Conservation (phyloP, 2,329 filamentous ascomycete species). For the Phialemonium atrogriseum region DNA sequence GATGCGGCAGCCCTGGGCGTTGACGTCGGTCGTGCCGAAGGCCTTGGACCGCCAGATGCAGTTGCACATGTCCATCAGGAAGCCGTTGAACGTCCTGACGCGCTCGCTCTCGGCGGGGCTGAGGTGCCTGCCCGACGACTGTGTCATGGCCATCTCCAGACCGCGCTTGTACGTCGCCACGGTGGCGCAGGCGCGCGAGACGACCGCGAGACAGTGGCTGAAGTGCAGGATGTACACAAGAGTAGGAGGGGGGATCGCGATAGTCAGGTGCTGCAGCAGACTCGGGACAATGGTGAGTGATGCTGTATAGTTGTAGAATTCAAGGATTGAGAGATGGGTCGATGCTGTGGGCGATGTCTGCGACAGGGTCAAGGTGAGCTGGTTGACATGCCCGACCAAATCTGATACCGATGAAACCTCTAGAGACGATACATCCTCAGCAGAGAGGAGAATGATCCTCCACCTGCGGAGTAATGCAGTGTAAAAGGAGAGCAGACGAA, state of each 20-base stretch:
- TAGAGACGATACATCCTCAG: conserved; percentile 23
- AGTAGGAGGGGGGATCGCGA: conserved; percentile 58
- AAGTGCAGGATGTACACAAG: conserved; percentile 68
- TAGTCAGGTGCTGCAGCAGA: conserved; percentile 47
- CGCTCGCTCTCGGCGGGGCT: conserved; percentile 47
- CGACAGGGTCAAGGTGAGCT: conserved; percentile 49
- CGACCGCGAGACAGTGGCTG: conserved; percentile 49
- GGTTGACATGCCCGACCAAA: conserved; percentile 41
- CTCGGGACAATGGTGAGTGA: conserved; percentile 43
- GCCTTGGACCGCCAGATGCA: conserved; percentile 70
- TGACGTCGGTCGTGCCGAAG: conserved; percentile 57
- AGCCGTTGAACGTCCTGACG: conserved; percentile 69
- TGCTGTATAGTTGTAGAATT: conserved; percentile 60
- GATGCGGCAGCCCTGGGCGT: conserved; percentile 48
- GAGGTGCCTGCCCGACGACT: conserved; percentile 18
- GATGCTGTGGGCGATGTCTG: conserved; percentile 38
- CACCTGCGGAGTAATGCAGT: conserved; percentile 56
- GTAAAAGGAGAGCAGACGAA: conserved; percentile 59
- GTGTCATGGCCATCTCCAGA: conserved; percentile 56
- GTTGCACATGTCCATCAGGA: conserved; percentile 82
- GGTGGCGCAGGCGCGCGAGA: conserved; percentile 62
- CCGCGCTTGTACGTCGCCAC: conserved; percentile 66
- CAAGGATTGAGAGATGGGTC: conserved; percentile 50
- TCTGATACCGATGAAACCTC: conserved; percentile 29
- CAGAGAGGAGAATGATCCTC: conserved; percentile 36